Base-by-base conservation (phyloP, 2,329 filamentous ascomycete species). In the Phialocephala sp. region DNA sequence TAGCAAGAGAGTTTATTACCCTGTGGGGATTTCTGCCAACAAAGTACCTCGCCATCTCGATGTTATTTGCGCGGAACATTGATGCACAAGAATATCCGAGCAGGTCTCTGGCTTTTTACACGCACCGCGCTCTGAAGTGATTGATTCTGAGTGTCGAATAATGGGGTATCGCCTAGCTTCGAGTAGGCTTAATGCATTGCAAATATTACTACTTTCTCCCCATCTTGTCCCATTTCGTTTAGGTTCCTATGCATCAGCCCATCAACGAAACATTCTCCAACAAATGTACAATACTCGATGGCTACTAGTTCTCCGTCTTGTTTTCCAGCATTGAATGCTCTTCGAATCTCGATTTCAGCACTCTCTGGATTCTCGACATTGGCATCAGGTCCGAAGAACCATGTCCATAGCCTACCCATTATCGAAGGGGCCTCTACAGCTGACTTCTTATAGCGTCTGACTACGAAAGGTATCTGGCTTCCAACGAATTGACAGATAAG, bases 181-280 rank as follows among this genome's bases (percentile, higher is more conserved):
- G n/a, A n/a, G n/a, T n/a, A n/a, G 6, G 2, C 20, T 50, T 11
- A 50, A 50, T 50, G 45, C 45, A 50, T 9, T 2, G 45, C 45
- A 50, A 50, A 50, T 8, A 50, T 20, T 11, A 20, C 45, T 11
- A 20, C n/a, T 8, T 50, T 50, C 11, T 20, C 45, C 8, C 22
- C 45, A 12, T 2, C 8, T 24, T 24, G 11, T 11, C 11, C 12
- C 9, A 11, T 27, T 22, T 22, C 45, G 12, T 11, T 20, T n/a
- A 20, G 8, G 22, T 14, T 50, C 50, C 18, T 35, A 18, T 32
- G 9, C 64, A 63, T 63, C n/a, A 60, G n/a, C 14, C 61, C 60
- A 63, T 56, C 64, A 8, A 60, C 60, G 24, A 56, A 66, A 18
- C 55, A 59, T 32, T 63, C 60, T 12, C 64, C 64, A 37, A 66